Evolutionary conservation across 2,329 filamentous ascomycete species (phyloP).

Genomic region (Phialophora chinensis): DNA sequence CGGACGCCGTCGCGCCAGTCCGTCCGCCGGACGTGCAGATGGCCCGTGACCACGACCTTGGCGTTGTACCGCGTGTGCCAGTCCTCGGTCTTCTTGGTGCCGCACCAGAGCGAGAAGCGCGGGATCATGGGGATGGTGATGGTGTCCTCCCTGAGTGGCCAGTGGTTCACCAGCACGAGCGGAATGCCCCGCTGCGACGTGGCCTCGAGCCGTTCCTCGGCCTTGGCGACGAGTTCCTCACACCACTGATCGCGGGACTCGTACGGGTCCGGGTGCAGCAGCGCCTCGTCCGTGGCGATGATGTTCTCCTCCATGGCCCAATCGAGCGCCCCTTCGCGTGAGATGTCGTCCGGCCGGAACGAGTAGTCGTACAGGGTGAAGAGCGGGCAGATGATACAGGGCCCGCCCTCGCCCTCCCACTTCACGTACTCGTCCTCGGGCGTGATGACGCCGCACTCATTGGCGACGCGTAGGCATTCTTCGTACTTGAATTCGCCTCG

Average conservation of each 20-base stretch:
- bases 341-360: conserved; percentile 59
- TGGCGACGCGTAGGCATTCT: conserved; percentile 60
- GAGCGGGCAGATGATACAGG: conserved; percentile 59
- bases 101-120: conserved; percentile 40
- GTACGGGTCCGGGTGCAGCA: conserved; percentile 39
- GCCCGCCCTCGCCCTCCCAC: conserved; percentile 60
- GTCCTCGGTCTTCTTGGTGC: conserved; percentile 38
- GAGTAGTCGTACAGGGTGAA: conserved; percentile 68
- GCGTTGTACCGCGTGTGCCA: conserved; percentile 39
- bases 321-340: conserved; percentile 52
- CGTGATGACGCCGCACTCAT: conserved; percentile 59
- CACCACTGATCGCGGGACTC: conserved; percentile 37
- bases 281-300: conserved; percentile 38
- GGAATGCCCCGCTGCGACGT: conserved; percentile 31
- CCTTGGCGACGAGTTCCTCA: conserved; percentile 29
- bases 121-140: conserved; percentile 38
- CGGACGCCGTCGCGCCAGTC: conserved; percentile 39
- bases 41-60: conserved; percentile 39
- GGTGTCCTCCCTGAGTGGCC: conserved; percentile 39
- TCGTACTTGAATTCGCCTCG: conserved; percentile 61
- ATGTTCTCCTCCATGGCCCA: conserved; percentile 40
- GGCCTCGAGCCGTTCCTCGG: conserved; percentile 32
- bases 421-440: conserved; percentile 62
- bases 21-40: conserved; percentile 39
- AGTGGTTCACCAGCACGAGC: conserved; percentile 40